A percentile compares a stretch with the other conserved stretches of the same genome.
Conservation (phyloP, 495 filamentous ascomycete genomes). For the Parmelia sp. region DNA sequence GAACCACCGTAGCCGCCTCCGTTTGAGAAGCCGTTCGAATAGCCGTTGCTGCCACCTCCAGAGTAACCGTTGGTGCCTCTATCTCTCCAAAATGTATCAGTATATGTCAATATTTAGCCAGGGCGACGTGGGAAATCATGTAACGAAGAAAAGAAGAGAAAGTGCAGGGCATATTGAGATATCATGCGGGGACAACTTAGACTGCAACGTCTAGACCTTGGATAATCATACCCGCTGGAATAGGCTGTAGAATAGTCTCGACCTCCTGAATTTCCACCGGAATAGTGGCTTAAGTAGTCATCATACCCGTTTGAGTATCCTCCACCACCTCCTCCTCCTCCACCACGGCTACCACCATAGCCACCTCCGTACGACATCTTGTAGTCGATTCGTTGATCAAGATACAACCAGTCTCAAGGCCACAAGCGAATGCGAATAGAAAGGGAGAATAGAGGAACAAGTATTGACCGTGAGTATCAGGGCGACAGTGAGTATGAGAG, state of each 20-base stretch:
- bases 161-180: slow-evolving; percentile 15
- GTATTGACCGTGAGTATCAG: not conserved
- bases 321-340: slow-evolving; percentile 41
- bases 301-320: slow-evolving; percentile 42
- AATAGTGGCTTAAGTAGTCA: slow-evolving; percentile 22
- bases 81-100: slow-evolving; percentile 34
- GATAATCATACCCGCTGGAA: slow-evolving; percentile 37
- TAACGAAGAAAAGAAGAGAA: not conserved
- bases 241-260: slow-evolving; percentile 28
- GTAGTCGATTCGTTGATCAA: not conserved
- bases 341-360: slow-evolving; percentile 43
- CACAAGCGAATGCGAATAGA: not conserved
- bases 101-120: slow-evolving; percentile 1
- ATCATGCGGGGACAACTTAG: slow-evolving; percentile 20
- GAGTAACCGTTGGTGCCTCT: slow-evolving; percentile 39
- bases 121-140: not conserved
- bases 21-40: slow-evolving; percentile 46
- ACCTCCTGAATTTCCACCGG: slow-evolving; percentile 23
- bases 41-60: slow-evolving; percentile 40
- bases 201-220: slow-evolving; percentile 29
- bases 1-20: slow-evolving; percentile 34
- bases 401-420: not conserved
- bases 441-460: not conserved
- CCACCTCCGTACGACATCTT: slow-evolving; percentile 72
- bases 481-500: not conserved